phyloP scores from a whole-genome alignment of 257 asterid species.

The Przewalskia tangutica region DNA sequence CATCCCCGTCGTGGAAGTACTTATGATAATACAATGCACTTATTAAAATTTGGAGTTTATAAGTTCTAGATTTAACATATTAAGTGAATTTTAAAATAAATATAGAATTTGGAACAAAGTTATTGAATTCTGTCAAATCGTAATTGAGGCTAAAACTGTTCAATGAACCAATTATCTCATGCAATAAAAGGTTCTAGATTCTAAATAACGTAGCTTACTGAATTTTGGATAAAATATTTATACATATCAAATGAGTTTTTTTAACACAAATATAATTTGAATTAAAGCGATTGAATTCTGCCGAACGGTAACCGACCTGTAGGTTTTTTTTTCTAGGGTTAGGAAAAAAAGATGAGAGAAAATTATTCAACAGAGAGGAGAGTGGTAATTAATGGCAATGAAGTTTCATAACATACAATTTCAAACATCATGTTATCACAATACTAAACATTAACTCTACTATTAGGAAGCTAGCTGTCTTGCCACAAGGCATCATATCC shows the following conservation, averaged over 20 bases:
- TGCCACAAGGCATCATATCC: constrained; percentile 8
- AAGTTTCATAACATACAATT: background rate
- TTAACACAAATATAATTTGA: background rate
- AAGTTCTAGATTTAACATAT: too few relatives aligned
- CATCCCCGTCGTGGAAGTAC: background rate
- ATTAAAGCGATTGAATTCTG: too few relatives aligned
- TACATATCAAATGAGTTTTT: background rate
- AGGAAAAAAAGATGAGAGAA: background rate
- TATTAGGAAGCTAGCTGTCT: background rate
- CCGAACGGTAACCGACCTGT: too few relatives aligned
- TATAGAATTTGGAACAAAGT: too few relatives aligned
- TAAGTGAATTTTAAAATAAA: background rate
- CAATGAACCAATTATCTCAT: too few relatives aligned
- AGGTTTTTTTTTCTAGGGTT: too few relatives aligned
- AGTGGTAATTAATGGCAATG: background rate
- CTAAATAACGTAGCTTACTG: background rate
- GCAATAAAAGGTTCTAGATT: background rate
- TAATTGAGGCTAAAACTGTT: too few relatives aligned
- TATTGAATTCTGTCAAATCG: too few relatives aligned
- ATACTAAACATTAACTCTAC: background rate
- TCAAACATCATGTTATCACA: background rate
- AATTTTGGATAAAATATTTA: background rate
- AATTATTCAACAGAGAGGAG: background rate
- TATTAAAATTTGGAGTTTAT: too few relatives aligned
- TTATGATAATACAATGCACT: too few relatives aligned